Conservation (phyloP, 441 rosid species). For the Arabidopsis lyrata region DNA sequence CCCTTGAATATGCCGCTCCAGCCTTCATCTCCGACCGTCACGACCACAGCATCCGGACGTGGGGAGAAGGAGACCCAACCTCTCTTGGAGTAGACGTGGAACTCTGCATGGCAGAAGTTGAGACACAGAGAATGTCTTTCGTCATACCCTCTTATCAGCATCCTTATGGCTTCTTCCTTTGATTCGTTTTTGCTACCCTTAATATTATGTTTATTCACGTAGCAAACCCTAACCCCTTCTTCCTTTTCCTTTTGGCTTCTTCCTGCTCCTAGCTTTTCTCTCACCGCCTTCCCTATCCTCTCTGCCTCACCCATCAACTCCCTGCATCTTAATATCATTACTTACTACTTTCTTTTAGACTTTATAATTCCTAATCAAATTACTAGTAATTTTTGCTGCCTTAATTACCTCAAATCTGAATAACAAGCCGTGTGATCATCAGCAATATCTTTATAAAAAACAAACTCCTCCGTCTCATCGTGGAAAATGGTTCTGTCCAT, state of each 20-base stretch:
- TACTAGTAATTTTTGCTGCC: too few species aligned
- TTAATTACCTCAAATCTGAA: constrained; percentile 19
- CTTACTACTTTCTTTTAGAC: background rate
- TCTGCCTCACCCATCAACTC: constrained; percentile 71
- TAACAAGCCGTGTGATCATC: constrained; percentile 2
- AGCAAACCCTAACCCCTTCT: constrained; percentile 49
- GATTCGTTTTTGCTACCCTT: constrained; percentile 35
- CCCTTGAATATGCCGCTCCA: constrained; percentile 77
- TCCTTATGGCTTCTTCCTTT: constrained; percentile 70
- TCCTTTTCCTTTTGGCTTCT: constrained; percentile 31
- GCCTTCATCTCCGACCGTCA: constrained; percentile 76
- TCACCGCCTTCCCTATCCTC: constrained; percentile 58
- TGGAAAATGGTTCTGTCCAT: constrained; percentile 50
- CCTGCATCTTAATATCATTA: constrained; percentile 48
- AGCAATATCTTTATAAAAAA: constrained; percentile 25
- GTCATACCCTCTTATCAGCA: constrained; percentile 77
- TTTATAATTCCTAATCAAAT: too few species aligned
- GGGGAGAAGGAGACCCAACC: constrained; percentile 83
- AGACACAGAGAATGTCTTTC: constrained; percentile 73
- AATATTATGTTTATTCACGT: constrained; percentile 52
- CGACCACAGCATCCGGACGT: constrained; percentile 59
- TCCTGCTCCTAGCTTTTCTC: constrained; percentile 37
- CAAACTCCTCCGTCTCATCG: constrained; percentile 49
- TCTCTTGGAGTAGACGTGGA: constrained; percentile 87
- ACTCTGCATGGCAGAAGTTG: constrained; percentile 64